Percentiles rank a stretch among this genome's conserved stretches.
Conservation (phyloP, 2,329 filamentous ascomycete species). For the Trichoderma breve region DNA sequence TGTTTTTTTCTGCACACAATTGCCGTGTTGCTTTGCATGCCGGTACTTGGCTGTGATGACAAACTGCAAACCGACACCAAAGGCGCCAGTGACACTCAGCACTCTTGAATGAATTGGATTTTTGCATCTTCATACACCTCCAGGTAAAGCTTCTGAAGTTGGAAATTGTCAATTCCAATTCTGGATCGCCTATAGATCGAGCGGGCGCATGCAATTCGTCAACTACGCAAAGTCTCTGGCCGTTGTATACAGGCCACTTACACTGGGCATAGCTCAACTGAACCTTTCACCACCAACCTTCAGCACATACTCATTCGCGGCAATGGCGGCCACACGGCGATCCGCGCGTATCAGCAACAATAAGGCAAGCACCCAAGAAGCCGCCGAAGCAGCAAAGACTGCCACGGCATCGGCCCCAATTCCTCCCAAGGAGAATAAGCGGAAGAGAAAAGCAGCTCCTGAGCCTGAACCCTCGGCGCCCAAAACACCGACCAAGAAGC, state of each 20-base stretch:
- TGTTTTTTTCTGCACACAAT: not conserved
- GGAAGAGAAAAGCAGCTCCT: constrained; percentile 37
- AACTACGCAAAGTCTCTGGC: not conserved
- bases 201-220: not conserved
- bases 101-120: not conserved
- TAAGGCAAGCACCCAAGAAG: not conserved
- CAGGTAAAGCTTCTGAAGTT: not conserved
- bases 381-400: not conserved
- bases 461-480: constrained; percentile 25
- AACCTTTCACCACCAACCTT: not conserved
- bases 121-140: not conserved
- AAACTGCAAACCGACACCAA: not conserved
- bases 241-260: not conserved
- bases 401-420: not conserved
- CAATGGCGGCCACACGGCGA: constrained; percentile 36
- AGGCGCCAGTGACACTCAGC: not conserved
- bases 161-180: not conserved
- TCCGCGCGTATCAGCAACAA: constrained; percentile 41
- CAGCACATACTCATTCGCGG: constrained; percentile 2
- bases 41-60: constrained; percentile 11
- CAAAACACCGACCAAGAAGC: constrained; percentile 34
- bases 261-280: not conserved
- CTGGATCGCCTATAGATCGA: not conserved
- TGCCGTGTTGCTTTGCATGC: not conserved
- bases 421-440: constrained; percentile 20